Percentiles rank a stretch among this genome's conserved stretches.
Evolutionary conservation across 2,329 filamentous ascomycete species (phyloP).

Genomic region (Bipolaris cookei): DNA sequence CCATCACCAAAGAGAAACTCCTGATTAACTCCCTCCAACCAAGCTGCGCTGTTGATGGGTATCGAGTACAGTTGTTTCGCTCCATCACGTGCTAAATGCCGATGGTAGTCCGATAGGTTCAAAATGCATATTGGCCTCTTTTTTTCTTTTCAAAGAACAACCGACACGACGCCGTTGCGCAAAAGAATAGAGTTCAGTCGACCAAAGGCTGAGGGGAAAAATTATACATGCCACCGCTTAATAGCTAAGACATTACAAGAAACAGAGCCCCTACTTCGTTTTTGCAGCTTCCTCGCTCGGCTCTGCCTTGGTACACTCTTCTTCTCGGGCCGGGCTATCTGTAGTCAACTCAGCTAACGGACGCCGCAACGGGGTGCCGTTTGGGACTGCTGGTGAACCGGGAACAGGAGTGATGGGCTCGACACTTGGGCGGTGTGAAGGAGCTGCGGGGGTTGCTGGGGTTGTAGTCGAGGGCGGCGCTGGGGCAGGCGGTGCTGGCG

Average conservation of each 20-base stretch:
- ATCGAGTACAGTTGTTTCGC: background rate
- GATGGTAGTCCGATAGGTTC: background rate
- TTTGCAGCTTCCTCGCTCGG: constrained; percentile 2
- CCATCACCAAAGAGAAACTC: too few relatives aligned
- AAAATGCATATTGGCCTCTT: background rate
- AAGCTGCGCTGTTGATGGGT: background rate
- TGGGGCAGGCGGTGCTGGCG: constrained; percentile 12
- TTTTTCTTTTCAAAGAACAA: background rate
- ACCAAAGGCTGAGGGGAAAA: background rate
- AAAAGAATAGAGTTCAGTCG: background rate
- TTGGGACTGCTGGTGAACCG: constrained; percentile 42
- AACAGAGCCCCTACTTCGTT: constrained; percentile 12
- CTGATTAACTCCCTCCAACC: background rate
- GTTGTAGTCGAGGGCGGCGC: constrained; percentile 11
- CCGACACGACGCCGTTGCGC: background rate
- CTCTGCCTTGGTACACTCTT: constrained; percentile 18
- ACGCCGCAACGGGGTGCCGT: constrained; percentile 30
- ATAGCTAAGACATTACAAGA: background rate
- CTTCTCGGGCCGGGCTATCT: constrained; percentile 16
- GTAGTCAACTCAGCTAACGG: constrained; percentile 24
- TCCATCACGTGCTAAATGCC: background rate
- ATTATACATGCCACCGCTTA: background rate
- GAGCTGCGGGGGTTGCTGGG: constrained; percentile 17
- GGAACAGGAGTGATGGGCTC: constrained; percentile 47
- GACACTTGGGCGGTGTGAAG: constrained; percentile 42